Percentiles rank a stretch among this genome's conserved stretches.
phyloP scores from a whole-genome alignment of 192 early-diverging fungal genomes.

The Chytriomyces sp. region DNA sequence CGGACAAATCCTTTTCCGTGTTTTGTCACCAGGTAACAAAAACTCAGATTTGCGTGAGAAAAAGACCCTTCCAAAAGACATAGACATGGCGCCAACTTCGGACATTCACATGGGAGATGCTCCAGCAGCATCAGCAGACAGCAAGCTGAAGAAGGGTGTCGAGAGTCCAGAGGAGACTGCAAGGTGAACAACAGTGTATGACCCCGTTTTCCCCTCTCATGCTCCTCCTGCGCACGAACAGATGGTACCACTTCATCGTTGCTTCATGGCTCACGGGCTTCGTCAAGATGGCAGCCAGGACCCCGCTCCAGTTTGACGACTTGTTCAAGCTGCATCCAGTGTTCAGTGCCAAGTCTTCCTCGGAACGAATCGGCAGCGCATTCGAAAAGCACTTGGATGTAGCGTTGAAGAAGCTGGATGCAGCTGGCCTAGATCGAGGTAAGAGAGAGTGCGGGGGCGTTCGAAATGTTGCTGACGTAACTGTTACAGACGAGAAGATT shows the following conservation, averaged over 20 bases:
- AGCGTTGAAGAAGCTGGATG: too few species aligned
- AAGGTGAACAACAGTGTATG: not conserved
- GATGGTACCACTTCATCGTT: not conserved
- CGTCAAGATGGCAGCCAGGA: slow-evolving; percentile 9
- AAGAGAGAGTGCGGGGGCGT: not conserved
- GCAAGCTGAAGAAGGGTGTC: too few species aligned
- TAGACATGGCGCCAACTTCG: too few species aligned
- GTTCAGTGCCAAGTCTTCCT: not conserved
- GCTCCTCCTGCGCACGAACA: not conserved
- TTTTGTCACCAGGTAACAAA: too few species aligned
- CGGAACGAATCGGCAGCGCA: not conserved
- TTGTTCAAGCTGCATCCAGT: not conserved
- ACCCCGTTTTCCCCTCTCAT: too few species aligned
- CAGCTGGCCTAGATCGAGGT: not conserved
- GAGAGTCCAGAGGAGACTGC: slow-evolving; percentile 25
- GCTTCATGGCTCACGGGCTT: not conserved
- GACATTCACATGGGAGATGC: too few species aligned
- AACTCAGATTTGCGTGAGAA: too few species aligned
- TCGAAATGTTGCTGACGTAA: not conserved
- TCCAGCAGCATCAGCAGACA: too few species aligned
- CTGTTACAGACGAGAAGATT: not conserved
- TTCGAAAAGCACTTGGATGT: too few species aligned
- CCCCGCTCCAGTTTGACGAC: slow-evolving; percentile 5
- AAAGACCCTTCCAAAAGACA: too few species aligned
- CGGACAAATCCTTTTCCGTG: too few species aligned